Percentiles rank a stretch among this genome's conserved stretches.
These are phyloP conservation scores for Neltuma alba DNA, from an alignment of 306 rosid genomes.

Conservation along the genomic window DNA sequence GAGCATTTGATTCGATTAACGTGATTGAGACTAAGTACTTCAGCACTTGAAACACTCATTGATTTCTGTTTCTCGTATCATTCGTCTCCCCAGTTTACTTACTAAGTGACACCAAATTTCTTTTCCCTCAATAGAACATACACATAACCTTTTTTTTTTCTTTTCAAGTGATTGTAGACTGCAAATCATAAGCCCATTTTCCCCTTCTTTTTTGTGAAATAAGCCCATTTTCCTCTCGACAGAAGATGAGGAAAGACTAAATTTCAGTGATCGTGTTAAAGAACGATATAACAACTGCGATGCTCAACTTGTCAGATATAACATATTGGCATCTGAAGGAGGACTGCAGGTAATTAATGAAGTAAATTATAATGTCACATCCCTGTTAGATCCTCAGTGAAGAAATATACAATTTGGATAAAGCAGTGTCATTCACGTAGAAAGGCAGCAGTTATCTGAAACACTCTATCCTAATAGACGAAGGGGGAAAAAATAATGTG, in stretches of 20 bases:
- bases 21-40: slow-evolving; percentile 1
- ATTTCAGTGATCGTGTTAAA: neutral
- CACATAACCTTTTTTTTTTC: too few relatives aligned
- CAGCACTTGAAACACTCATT: neutral
- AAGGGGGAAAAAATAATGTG: neutral
- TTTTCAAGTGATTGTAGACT: neutral
- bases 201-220: too few relatives aligned
- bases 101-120: neutral
- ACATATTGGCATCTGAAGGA: neutral
- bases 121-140: neutral
- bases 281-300: neutral
- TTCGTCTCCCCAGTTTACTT: neutral
- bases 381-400: neutral
- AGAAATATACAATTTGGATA: neutral
- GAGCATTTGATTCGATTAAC: slow-evolving; percentile 7
- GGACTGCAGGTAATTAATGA: neutral
- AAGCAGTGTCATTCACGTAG: neutral
- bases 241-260: neutral
- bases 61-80: neutral
- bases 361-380: neutral
- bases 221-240: neutral
- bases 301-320: neutral
- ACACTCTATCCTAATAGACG: neutral
- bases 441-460: neutral
- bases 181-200: neutral